A percentile compares a stretch with the other conserved stretches of the same genome.
Conservation (phyloP, 805 yeast species). For the Ogataea saltuana region DNA sequence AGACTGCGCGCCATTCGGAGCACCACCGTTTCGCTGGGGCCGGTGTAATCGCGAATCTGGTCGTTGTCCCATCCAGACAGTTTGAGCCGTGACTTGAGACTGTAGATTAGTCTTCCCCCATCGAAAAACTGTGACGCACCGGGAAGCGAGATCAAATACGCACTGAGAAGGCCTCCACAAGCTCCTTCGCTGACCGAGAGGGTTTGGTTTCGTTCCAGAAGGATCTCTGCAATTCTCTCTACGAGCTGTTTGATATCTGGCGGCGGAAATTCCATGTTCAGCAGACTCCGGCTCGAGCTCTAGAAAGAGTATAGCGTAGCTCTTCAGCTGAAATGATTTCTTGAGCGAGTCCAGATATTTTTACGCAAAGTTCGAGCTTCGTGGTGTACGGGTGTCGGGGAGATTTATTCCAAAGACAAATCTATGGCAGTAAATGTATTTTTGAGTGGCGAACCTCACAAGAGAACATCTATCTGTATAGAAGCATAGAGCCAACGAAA, state of each 20-base stretch:
- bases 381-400: background rate
- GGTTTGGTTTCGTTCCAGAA: conserved; percentile 57
- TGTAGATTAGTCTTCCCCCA: conserved; percentile 81
- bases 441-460: conserved; percentile 4
- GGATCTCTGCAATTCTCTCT: conserved; percentile 54
- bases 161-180: conserved; percentile 83
- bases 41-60: conserved; percentile 73
- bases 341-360: too few species aligned
- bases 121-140: conserved; percentile 84
- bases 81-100: conserved; percentile 70
- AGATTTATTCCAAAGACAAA: background rate
- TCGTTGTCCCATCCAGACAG: conserved; percentile 76
- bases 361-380: too few species aligned
- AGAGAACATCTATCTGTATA: background rate
- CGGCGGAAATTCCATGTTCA: conserved; percentile 65
- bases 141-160: conserved; percentile 77
- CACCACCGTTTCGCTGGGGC: conserved; percentile 78
- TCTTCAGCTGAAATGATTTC: too few species aligned
- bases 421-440: background rate
- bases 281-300: too few species aligned
- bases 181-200: conserved; percentile 85
- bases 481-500: background rate
- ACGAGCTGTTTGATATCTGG: conserved; percentile 52
- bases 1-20: conserved; percentile 75
- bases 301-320: too few species aligned